Base-by-base conservation (phyloP, 257 asterid genomes). In the Petrea volubilis region DNA sequence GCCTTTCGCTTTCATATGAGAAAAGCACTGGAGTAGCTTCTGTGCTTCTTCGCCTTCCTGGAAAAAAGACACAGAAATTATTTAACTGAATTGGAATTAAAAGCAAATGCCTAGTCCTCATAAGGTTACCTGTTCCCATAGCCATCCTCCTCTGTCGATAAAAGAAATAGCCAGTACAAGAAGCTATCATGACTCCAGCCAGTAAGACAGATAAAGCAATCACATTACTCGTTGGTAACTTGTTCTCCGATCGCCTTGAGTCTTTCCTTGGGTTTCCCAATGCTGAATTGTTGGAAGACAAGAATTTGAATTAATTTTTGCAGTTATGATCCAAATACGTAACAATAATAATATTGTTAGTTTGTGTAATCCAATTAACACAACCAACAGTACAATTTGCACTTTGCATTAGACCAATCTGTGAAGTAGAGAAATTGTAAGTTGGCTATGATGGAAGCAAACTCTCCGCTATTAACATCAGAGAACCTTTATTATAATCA, bases 321-420 rank as follows among this genome's bases (percentile, higher is more conserved):
- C 52, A 51, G 55, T 62, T 50, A 27, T 62, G 5, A 62, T 63
- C 56, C 34, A 38, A 4, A 20, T 14, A 49, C 1, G 4, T 60
- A 34, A 4, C 40, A 62, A 12, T 23, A 8, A 53, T 1, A 53
- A 4, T 25, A 53, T 53, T 3, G 15, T 24, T 53, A n/a, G n/a
- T n/a, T n/a, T 53, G 17, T 5, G 9, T 53, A 53, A 24, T 23
- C 68, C 23, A 41, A 21, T 44, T 20, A 51, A 13, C 34, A n/a
- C 60, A 31, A 69, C 79, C 82, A 58, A 13, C 50, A 31, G 60
- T 34, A 63, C 85, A 80, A 58, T 36, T 77, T 28, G 62, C 65
- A 34, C 41, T 63, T 12, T 7, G 43, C 6, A 38, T 38, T 2
- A 38, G 43, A 12, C 43, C 8, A 2, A 38, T 38, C 43, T 5